A percentile compares a stretch with the other conserved stretches of the same genome.
Evolutionary conservation across 257 asterid genomes (phyloP).

Genomic region (Capsicum chinense): DNA sequence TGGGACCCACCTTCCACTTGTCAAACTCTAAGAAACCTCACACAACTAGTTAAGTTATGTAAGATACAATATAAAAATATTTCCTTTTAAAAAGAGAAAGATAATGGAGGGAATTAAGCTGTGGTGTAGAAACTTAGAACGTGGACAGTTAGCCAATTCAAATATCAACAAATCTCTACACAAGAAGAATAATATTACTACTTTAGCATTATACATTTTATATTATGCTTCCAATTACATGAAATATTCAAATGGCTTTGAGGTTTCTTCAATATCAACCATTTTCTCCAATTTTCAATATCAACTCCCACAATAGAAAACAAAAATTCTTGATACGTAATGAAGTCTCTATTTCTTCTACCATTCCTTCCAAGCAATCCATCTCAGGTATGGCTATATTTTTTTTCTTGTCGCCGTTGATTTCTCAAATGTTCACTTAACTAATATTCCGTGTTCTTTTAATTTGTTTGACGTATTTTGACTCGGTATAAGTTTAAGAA

Average conservation of each 20-base stretch:
- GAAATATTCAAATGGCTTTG: slow-evolving; percentile 30
- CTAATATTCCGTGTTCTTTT: too few relatives aligned
- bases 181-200: not conserved
- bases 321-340: not conserved
- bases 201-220: not conserved
- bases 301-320: not conserved
- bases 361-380: slow-evolving; percentile 16
- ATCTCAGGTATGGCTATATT: not conserved
- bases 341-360: slow-evolving; percentile 14
- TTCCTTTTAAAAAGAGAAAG: not conserved
- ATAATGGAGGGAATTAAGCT: not conserved
- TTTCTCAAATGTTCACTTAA: too few relatives aligned
- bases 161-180: not conserved
- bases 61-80: not conserved
- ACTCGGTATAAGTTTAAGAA: too few relatives aligned
- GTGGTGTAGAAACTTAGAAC: slow-evolving; percentile 21
- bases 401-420: too few relatives aligned
- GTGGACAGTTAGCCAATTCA: slow-evolving; percentile 20
- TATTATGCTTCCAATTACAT: not conserved
- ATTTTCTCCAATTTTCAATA: not conserved
- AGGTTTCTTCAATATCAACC: not conserved
- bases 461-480: too few relatives aligned
- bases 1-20: not conserved
- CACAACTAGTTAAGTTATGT: not conserved
- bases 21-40: not conserved